These are phyloP conservation scores for Byssothecium circinans DNA, from an alignment of 2,329 filamentous ascomycete genomes.

Conservation along the genomic window DNA sequence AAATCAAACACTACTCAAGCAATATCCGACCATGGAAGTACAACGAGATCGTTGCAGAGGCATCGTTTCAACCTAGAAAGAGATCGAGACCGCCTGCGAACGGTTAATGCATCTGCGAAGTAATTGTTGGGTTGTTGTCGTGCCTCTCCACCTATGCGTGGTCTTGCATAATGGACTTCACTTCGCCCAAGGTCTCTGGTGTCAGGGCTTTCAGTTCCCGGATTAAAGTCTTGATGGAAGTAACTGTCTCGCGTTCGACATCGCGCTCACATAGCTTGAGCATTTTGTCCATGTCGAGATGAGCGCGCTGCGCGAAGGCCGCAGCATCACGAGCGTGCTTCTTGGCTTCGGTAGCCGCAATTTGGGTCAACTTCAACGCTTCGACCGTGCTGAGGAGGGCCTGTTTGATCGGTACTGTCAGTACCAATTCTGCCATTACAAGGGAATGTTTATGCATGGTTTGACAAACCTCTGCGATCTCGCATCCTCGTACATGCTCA, in stretches of 20 bases:
- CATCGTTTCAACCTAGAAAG: no score
- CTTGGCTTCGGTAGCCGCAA: constrained; percentile 20
- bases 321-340: constrained; percentile 27
- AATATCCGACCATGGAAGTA: no score
- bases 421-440: constrained; percentile 8
- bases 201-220: not conserved
- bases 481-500: constrained; percentile 20
- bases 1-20: no score
- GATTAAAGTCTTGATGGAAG: constrained; percentile 13
- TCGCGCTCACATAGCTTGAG: constrained; percentile 12
- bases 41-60: no score
- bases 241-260: constrained; percentile 15
- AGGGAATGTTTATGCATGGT: constrained; percentile 1
- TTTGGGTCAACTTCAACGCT: constrained; percentile 19
- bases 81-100: no score
- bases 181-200: no score
- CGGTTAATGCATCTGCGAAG: no score
- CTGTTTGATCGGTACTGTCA: constrained; percentile 21
- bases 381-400: constrained; percentile 23
- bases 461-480: constrained; percentile 31
- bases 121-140: no score
- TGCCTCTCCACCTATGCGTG: no score
- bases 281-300: constrained; percentile 12
- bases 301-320: constrained; percentile 14
- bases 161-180: no score